These are phyloP conservation scores for Daldinia sp. DNA, from an alignment of 2,329 filamentous ascomycete species.

Conservation along the genomic window DNA sequence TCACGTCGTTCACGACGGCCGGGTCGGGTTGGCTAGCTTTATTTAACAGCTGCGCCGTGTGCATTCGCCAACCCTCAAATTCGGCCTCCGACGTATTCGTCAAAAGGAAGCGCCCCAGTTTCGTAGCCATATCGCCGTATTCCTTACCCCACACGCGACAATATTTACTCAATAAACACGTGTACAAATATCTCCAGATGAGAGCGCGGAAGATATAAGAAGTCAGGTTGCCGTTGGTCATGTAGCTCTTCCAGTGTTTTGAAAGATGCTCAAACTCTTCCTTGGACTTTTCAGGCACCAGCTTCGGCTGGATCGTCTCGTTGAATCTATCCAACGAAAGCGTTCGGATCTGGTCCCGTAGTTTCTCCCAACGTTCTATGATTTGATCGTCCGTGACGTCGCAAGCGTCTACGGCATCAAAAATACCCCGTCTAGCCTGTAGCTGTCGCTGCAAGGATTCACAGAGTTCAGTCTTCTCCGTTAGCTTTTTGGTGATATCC, in stretches of 20 bases:
- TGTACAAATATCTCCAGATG: conserved; percentile 49
- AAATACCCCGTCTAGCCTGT: conserved; percentile 12
- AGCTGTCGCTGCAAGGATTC: conserved; percentile 36
- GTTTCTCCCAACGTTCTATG: conserved; percentile 39
- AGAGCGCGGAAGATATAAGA: conserved; percentile 49
- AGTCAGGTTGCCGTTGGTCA: conserved; percentile 38
- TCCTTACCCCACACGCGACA: conserved; percentile 47
- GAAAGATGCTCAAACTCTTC: conserved; percentile 46
- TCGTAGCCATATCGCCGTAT: conserved; percentile 33
- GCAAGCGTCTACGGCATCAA: not conserved
- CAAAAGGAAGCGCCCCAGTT: conserved; percentile 31
- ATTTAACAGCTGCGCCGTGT: conserved; percentile 44
- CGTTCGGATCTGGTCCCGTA: conserved; percentile 43
- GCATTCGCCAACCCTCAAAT: conserved; percentile 44
- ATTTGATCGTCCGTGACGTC: conserved; percentile 41
- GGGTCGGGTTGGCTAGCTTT: conserved; percentile 39
- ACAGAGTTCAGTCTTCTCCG: conserved; percentile 41
- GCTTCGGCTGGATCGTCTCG: conserved; percentile 25
- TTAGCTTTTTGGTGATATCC: conserved; percentile 31
- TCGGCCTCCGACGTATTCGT: conserved; percentile 34
- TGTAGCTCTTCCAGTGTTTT: conserved; percentile 47
- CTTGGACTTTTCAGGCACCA: conserved; percentile 36
- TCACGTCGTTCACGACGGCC: conserved; percentile 31
- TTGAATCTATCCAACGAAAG: conserved; percentile 44
- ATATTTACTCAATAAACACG: conserved; percentile 43